Evolutionary conservation across 768 basidiomycete species (phyloP), one percentile per base, ranked within the genome.

Genomic region (Suillus spraguei): DNA sequence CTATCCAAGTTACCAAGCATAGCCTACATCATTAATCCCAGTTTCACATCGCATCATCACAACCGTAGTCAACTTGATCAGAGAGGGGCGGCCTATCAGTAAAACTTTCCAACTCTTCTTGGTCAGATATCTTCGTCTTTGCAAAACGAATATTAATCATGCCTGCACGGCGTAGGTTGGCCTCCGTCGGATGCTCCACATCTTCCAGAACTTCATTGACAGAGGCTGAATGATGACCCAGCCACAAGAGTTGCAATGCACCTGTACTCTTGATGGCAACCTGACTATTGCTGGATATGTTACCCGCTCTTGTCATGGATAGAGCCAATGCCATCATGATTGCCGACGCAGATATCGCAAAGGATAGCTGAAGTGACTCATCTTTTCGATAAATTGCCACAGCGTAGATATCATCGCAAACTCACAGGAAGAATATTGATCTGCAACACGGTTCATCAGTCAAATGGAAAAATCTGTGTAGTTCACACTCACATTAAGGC

Each of bases 381-480:
- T 41, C 17, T 24, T n/a, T n/a, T 28, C 17, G 13, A 20, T 22
- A 59, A 10, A 4, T 6, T 16, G n/a, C 5, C 11, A 22, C 4
- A 5, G 13, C 16, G 16, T 32, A 20, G 32, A 36, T 20, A 8
- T 1, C 5, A 10, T 44, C 22, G 8, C 5, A 5, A 5, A 60
- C 59, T 63, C 59, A 63, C 62, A 7, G 62, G 62, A 24, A 60
- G 20, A n/a, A 28, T 5, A 22, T 59, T 63, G 16, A 63, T 44
- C 62, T 63, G 24, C 16, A 9, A 17, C 20, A n/a, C 8, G 13
- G 36, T 16, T 56, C 55, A 24, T n/a, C 7, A 55, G 24, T 44
- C 9, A 33, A 22, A 36, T 52, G 33, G 4, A 60, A n/a, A n/a
- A 5, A 47, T 5, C 22, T 3, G n/a, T 22, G 22, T 5, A 60